Evolutionary conservation across 352 stramenopile species (phyloP).

Genomic region (Phytophthora hybrid): DNA sequence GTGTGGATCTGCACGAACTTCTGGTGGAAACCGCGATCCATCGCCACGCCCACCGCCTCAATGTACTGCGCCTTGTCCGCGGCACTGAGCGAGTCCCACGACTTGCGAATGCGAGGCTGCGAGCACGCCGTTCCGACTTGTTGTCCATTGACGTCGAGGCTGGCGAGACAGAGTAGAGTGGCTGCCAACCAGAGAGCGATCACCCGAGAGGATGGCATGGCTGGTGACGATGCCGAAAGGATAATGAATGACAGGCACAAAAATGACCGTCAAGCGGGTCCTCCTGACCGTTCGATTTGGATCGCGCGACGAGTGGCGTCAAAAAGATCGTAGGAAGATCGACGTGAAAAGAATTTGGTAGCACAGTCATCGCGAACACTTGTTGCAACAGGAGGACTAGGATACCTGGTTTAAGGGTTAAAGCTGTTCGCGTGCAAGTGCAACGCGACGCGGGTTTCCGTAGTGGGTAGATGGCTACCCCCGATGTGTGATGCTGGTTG

Average conservation of each 20-base stretch:
- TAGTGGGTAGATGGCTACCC: too few species aligned
- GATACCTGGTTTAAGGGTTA: too few species aligned
- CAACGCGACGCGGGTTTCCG: too few species aligned
- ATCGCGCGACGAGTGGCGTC: constrained; percentile 1
- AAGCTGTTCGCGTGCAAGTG: too few species aligned
- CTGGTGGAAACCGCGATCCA: constrained; percentile 48
- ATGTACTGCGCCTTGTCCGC: constrained; percentile 53
- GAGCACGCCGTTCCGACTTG: constrained; percentile 39
- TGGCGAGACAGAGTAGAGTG: constrained; percentile 2
- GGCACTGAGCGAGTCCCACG: constrained; percentile 46
- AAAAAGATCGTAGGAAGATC: constrained; percentile 6
- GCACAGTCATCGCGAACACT: not conserved
- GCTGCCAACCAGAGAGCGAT: constrained; percentile 13
- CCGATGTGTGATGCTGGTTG: too few species aligned
- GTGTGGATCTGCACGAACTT: constrained; percentile 74
- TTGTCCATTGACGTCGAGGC: constrained; percentile 3
- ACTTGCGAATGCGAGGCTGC: constrained; percentile 49
- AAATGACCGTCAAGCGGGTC: constrained; percentile 1
- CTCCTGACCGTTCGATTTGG: not conserved
- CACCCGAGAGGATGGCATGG: not conserved
- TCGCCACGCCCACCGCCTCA: constrained; percentile 43
- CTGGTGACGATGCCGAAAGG: not conserved
- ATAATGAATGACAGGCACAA: not conserved
- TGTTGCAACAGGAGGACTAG: too few species aligned
- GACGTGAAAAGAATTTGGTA: not conserved